phyloP scores from a whole-genome alignment of 768 basidiomycete genomes.

The Amanita rubescens region DNA sequence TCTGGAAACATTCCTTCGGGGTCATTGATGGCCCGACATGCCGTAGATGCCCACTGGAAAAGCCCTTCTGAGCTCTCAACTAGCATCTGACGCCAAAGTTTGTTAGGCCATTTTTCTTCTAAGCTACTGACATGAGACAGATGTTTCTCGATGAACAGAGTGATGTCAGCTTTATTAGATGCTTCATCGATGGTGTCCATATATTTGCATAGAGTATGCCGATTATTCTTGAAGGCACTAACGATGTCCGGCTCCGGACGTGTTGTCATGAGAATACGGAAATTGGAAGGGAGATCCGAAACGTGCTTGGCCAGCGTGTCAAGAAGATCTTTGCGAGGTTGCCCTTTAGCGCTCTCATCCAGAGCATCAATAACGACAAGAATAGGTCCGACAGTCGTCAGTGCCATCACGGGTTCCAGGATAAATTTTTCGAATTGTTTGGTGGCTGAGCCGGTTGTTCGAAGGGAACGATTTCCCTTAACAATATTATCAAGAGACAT shows the following conservation, averaged over 20 bases:
- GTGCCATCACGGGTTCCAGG: neutral
- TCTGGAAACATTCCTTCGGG: slow-evolving; percentile 10
- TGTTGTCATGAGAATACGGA: slow-evolving; percentile 23
- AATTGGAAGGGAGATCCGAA: slow-evolving; percentile 16
- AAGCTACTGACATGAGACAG: neutral
- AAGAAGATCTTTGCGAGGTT: slow-evolving; percentile 16
- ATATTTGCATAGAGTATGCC: slow-evolving; percentile 1
- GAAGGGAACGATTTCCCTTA: neutral
- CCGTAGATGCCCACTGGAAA: slow-evolving; percentile 27
- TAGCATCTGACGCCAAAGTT: slow-evolving; percentile 16
- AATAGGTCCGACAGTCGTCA: neutral
- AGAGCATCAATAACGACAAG: slow-evolving; percentile 21
- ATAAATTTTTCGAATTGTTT: neutral
- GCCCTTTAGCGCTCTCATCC: slow-evolving; percentile 16
- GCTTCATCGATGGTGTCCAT: slow-evolving; percentile 10
- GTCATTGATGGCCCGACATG: slow-evolving; percentile 16
- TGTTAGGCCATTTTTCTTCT: slow-evolving; percentile 8
- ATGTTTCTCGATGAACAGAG: neutral
- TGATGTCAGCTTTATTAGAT: neutral
- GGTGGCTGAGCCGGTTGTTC: neutral
- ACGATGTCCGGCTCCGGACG: slow-evolving; percentile 19
- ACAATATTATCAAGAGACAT: neutral
- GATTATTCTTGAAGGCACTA: neutral
- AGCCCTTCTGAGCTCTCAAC: slow-evolving; percentile 16
- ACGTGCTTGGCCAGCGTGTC: slow-evolving; percentile 11